Percentiles rank a stretch among this genome's conserved stretches.
phyloP scores from a whole-genome alignment of 116 monocot genomes.

The Thalassia testudinum region DNA sequence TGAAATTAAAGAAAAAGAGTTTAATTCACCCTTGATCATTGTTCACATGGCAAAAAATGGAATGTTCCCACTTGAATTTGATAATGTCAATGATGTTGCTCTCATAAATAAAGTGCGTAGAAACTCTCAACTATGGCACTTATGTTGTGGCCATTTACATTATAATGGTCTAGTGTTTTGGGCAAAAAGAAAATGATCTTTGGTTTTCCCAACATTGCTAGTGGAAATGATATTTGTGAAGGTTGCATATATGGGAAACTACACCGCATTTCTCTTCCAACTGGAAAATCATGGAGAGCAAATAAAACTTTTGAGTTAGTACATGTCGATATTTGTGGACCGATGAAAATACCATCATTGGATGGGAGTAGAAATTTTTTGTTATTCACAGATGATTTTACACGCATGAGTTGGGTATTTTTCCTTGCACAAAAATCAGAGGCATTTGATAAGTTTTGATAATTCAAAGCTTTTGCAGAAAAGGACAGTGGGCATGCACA shows the following conservation, averaged over 20 bases:
- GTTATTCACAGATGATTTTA: conserved; percentile 4
- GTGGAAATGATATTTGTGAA: background rate
- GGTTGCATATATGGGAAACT: background rate
- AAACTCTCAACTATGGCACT: conserved; percentile 4
- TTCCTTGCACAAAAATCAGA: background rate
- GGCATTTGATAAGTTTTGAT: background rate
- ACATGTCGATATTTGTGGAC: conserved; percentile 3
- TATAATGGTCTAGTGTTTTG: conserved; percentile 8
- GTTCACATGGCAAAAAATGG: conserved; percentile 5
- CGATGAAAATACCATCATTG: background rate
- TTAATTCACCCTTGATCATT: background rate
- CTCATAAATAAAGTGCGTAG: background rate
- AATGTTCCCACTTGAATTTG: conserved; percentile 6
- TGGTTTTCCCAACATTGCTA: conserved; percentile 4
- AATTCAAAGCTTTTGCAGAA: conserved; percentile 3
- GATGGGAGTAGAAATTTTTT: conserved; percentile 2
- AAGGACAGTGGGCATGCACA: conserved; percentile 3
- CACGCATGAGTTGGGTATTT: conserved; percentile 4
- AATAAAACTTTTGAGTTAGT: conserved; percentile 1
- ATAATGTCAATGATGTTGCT: background rate
- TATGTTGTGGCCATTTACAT: conserved; percentile 6
- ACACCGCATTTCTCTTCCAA: background rate
- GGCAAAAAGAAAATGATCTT: conserved; percentile 11
- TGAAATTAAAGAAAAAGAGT: conserved; percentile 4
- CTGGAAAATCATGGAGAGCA: background rate